Base-by-base conservation (phyloP, 2,329 filamentous ascomycete species). In the Clarireedia homoeocarpa region DNA sequence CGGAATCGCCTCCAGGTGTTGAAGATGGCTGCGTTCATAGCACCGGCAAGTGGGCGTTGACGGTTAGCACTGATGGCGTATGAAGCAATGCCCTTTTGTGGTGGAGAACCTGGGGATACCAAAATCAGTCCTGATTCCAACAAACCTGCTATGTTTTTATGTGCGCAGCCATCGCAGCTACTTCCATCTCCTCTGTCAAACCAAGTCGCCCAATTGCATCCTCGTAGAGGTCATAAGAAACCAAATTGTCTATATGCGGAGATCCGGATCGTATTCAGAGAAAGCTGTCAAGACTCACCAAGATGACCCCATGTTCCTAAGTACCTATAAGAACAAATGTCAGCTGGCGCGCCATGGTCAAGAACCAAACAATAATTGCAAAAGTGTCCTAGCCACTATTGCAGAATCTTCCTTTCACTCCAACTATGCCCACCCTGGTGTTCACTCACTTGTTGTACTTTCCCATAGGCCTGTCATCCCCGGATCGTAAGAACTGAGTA, bases 1-100 rank as follows among this genome's bases (percentile, higher is more conserved):
- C 84, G 85, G 75, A 87, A 88, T 69, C 94, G 85, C 74, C 94
- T 86, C 82, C 88, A 95, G 67, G 84, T 86, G 83, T 99, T 99
- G 86, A 97, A 97, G 78, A 97, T 76, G 69, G 91, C 92, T 65
- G 86, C 88, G 73, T 92, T 77, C 63, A 80, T 74, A 59, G 86
- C 78, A 67, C 89, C 89, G 62, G 90, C 90, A 65, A 95, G 80
- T 62, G 91, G 88, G 69, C 88, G 85, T 78, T 96, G 92, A 71
- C 88, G 86, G 82, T 99, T 97, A 65, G 87, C 75, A 66, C 89
- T 86, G 65, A 99, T 71, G 64, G 85, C 81, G 76, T 95, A 97
- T 68, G 78, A 77, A 56, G 77, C 75, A 66, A 86, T 81, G 58
- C 83, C 83, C 72, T 78, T 83, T 71, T 85, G 82, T 72, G 79